These are phyloP conservation scores for Thraustochytrium striatum DNA, from an alignment of 352 stramenopile genomes.

Conservation along the genomic window DNA sequence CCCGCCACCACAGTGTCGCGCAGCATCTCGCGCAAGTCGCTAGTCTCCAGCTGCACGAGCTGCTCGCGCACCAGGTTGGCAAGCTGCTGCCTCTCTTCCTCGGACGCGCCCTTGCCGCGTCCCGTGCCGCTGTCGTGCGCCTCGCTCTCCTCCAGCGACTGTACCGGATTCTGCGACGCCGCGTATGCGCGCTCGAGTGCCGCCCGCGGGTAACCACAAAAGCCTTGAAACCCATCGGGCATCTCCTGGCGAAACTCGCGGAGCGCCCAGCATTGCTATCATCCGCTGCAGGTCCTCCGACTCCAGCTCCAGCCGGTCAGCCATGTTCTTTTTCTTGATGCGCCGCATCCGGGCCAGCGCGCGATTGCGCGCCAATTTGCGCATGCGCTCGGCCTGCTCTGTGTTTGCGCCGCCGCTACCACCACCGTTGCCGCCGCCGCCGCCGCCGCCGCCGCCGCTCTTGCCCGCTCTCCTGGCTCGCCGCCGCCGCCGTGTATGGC, in stretches of 20 bases:
- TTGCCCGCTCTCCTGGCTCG: neutral
- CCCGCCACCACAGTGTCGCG: neutral
- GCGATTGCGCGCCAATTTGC: conserved; percentile 50
- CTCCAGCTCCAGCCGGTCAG: conserved; percentile 47
- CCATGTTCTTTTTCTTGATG: conserved; percentile 51
- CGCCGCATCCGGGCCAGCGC: conserved; percentile 49
- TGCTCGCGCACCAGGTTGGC: neutral
- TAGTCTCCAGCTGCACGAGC: neutral
- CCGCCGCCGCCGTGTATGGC: neutral
- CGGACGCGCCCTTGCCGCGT: neutral
- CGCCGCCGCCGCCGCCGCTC: neutral
- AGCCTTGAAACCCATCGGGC: too few relatives aligned
- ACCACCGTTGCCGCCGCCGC: neutral
- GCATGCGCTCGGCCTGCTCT: neutral
- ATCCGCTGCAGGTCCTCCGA: conserved; percentile 39
- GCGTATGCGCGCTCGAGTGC: neutral
- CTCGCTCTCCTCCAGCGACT: neutral
- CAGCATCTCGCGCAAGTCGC: neutral
- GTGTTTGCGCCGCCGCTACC: neutral
- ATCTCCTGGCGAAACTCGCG: too few relatives aligned
- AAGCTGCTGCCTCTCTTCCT: neutral
- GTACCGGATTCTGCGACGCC: neutral
- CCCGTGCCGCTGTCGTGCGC: too few relatives aligned
- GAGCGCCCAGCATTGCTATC: conserved; percentile 35
- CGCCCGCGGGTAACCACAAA: neutral